Evolutionary conservation across 2,329 filamentous ascomycete species (phyloP).

Genomic region (Acrodontium crateriforme): DNA sequence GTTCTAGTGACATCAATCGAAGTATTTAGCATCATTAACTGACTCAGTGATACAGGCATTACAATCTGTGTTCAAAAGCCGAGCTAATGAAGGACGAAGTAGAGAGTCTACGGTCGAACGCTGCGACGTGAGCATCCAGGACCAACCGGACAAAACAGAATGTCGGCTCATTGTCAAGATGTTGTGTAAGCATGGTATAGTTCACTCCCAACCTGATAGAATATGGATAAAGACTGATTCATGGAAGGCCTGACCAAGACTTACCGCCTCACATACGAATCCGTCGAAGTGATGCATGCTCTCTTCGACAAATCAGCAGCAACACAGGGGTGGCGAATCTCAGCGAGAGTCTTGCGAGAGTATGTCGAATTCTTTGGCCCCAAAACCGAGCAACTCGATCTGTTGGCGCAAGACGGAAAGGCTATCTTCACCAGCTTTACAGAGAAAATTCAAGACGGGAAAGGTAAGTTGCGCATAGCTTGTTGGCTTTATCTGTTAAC

Average conservation of each 20-base stretch:
- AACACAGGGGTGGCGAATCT: conserved; percentile 58
- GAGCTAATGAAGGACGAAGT: conserved; percentile 48
- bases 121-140: conserved; percentile 61
- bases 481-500: not conserved
- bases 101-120: conserved; percentile 58
- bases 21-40: conserved; percentile 3
- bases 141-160: conserved; percentile 51
- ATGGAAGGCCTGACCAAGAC: conserved; percentile 67
- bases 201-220: conserved; percentile 2
- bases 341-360: conserved; percentile 56
- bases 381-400: conserved; percentile 67
- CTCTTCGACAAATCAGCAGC: conserved; percentile 56
- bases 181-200: conserved; percentile 53
- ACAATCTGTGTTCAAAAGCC: conserved; percentile 59
- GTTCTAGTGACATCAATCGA: too few species aligned
- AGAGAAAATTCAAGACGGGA: conserved; percentile 60
- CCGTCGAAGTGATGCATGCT: conserved; percentile 59
- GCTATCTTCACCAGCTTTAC: conserved; percentile 71
- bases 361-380: conserved; percentile 70
- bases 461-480: conserved; percentile 30
- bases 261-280: conserved; percentile 62
- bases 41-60: conserved; percentile 26
- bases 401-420: conserved; percentile 55
- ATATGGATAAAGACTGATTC: not conserved
- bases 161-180: conserved; percentile 65